Evolutionary conservation across 2,329 filamentous ascomycete species (phyloP).

Genomic region (Grosmannia clavigera): DNA sequence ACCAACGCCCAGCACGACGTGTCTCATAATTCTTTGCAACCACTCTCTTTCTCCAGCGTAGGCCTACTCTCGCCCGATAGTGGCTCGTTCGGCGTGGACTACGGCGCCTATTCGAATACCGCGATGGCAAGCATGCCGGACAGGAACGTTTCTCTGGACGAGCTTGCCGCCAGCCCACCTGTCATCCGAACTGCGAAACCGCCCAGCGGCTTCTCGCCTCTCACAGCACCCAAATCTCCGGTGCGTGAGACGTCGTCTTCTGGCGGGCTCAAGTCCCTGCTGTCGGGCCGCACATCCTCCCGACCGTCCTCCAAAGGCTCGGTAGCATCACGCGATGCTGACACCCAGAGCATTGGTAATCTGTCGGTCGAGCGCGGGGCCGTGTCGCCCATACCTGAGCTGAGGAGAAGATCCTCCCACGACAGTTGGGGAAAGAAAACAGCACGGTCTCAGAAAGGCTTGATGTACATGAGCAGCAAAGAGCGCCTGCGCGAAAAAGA

Average conservation of each 20-base stretch:
- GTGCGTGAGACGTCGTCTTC: constrained; percentile 27
- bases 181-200: constrained; percentile 73
- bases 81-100: constrained; percentile 59
- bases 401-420: constrained; percentile 40
- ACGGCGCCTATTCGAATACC: constrained; percentile 49
- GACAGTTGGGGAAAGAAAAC: constrained; percentile 53
- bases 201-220: constrained; percentile 59
- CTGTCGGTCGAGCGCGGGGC: constrained; percentile 47
- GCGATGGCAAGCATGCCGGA: constrained; percentile 36
- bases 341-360: constrained; percentile 50
- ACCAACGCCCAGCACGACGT: constrained; percentile 59
- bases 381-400: constrained; percentile 32
- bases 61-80: constrained; percentile 22
- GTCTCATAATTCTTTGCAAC: constrained; percentile 27
- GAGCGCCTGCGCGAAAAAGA: constrained; percentile 54
- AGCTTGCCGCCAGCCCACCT: constrained; percentile 52
- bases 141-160: constrained; percentile 38
- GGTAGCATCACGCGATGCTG: constrained; percentile 41
- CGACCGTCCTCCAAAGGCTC: constrained; percentile 50
- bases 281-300: constrained; percentile 37
- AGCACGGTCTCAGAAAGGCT: constrained; percentile 38
- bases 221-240: constrained; percentile 51
- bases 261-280: constrained; percentile 44
- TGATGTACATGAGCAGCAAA: constrained; percentile 65
- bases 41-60: constrained; percentile 10